Evolutionary conservation across 177 flowering plant species (phyloP), one percentile per base, ranked within the genome.

Genomic region (Telopea speciosissima): DNA sequence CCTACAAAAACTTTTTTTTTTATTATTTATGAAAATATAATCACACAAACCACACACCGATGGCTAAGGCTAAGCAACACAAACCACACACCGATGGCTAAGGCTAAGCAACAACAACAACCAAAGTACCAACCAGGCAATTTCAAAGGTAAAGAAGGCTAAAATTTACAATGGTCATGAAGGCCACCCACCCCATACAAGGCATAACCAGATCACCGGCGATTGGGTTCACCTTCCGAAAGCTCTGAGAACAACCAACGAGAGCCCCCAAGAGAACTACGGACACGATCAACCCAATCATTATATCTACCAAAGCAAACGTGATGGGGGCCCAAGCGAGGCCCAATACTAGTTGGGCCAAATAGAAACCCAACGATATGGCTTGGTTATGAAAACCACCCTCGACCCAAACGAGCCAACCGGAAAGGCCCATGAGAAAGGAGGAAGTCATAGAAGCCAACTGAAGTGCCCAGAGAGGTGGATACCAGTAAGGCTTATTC

Each of bases 361-460:
- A 9, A 74, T 80, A 91, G 1, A 85, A 69, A 0, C 70, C 72
- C 28, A 86, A 31, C 13, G 85, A 82, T 21, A 25, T 44, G 3
- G 92, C 87, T 0, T 79, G 74, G 54, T 62, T 62, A 68, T 89
- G 98, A 69, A 91, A 88, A 11, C 97, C 97, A 0, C 96, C 97
- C 5, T 90, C 93, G 14, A 88, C 98, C 98, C 97, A 93, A 0
- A 90, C 86, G 0, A 93, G 86, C 93, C 93, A 93, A 1, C 88
- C 86, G 12, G 96, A 85, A 17, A 93, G 77, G 33, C 90, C 87
- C 87, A 86, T 81, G 13, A 90, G 75, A 44, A 79, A 33, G 2
- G 81, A 71, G 3, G 86, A 76, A 24, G 71, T 79, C 66, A 89
- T 0, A 67, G 76, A 83, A 3, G 78, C 72, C 23, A 73, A 7